Evolutionary conservation across 805 yeast species (phyloP).

Genomic region (Sungouiella thailandica): DNA sequence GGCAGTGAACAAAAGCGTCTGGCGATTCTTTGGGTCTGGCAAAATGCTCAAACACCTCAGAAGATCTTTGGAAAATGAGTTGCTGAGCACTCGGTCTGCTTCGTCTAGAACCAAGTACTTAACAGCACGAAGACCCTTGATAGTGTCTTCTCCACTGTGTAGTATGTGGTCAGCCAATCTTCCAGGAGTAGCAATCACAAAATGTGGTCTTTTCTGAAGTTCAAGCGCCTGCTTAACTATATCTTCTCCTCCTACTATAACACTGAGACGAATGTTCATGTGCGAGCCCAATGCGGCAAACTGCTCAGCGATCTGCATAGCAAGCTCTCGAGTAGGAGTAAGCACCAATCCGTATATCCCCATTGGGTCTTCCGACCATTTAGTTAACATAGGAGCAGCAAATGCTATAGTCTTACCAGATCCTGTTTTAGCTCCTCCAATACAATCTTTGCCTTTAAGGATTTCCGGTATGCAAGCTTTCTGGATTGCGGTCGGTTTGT

Average conservation of each 20-base stretch:
- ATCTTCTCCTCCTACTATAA: slow-evolving; percentile 93
- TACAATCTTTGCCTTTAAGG: slow-evolving; percentile 79
- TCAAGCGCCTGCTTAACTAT: slow-evolving; percentile 83
- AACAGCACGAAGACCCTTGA: slow-evolving; percentile 70
- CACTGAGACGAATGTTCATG: slow-evolving; percentile 77
- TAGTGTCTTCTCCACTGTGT: slow-evolving; percentile 84
- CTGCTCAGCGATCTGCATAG: slow-evolving; percentile 95
- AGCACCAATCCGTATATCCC: slow-evolving; percentile 86
- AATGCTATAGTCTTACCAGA: slow-evolving; percentile 97
- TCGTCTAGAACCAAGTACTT: slow-evolving; percentile 88
- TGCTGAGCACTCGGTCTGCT: slow-evolving; percentile 86
- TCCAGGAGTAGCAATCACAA: slow-evolving; percentile 96
- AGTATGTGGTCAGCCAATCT: slow-evolving; percentile 88
- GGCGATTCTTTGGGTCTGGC: slow-evolving; percentile 70
- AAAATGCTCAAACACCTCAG: slow-evolving; percentile 64
- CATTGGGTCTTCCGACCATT: slow-evolving; percentile 93
- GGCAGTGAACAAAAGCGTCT: slow-evolving; percentile 89
- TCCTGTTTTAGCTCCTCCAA: slow-evolving; percentile 98
- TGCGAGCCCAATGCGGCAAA: slow-evolving; percentile 87
- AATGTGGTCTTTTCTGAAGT: slow-evolving; percentile 81
- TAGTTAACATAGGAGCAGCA: slow-evolving; percentile 93
- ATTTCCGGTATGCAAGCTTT: slow-evolving; percentile 84
- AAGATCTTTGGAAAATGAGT: slow-evolving; percentile 77
- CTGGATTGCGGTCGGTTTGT: slow-evolving; percentile 83
- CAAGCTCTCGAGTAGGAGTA: slow-evolving; percentile 92